phyloP scores from a whole-genome alignment of 2,329 filamentous ascomycete genomes.

The Metarhizium rileyi region DNA sequence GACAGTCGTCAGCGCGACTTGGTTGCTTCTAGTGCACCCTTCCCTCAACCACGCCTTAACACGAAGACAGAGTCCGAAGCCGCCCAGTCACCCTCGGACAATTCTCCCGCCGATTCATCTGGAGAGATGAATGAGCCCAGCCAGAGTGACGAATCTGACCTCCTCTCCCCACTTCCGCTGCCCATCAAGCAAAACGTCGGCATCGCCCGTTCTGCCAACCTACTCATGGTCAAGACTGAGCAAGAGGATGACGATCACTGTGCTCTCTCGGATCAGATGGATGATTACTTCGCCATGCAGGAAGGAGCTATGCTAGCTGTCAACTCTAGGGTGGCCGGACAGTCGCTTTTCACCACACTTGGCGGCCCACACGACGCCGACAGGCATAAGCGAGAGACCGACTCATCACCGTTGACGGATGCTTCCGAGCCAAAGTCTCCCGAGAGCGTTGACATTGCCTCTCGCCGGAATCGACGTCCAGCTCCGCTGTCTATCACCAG shows the following conservation, averaged over 20 bases:
- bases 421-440: slow-evolving; percentile 34
- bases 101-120: slow-evolving; percentile 12
- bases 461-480: slow-evolving; percentile 36
- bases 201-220: neutral
- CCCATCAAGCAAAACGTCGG: slow-evolving; percentile 3
- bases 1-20: slow-evolving; percentile 24
- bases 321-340: slow-evolving; percentile 2
- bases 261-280: slow-evolving; percentile 8
- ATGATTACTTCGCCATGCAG: slow-evolving; percentile 12
- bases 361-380: slow-evolving; percentile 2
- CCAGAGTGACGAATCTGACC: slow-evolving; percentile 16
- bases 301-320: slow-evolving; percentile 7
- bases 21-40: slow-evolving; percentile 31
- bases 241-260: slow-evolving; percentile 9
- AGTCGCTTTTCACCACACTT: slow-evolving; percentile 5
- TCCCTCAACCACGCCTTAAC: slow-evolving; percentile 20
- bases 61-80: slow-evolving; percentile 8
- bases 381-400: neutral
- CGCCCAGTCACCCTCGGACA: slow-evolving; percentile 10
- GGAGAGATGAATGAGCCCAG: slow-evolving; percentile 18
- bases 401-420: slow-evolving; percentile 7
- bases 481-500: slow-evolving; percentile 37
- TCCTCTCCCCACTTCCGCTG: slow-evolving; percentile 10
- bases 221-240: neutral
- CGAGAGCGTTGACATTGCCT: slow-evolving; percentile 43